Evolutionary conservation across 768 basidiomycete species (phyloP).

Genomic region (Lactifluus volemus): DNA sequence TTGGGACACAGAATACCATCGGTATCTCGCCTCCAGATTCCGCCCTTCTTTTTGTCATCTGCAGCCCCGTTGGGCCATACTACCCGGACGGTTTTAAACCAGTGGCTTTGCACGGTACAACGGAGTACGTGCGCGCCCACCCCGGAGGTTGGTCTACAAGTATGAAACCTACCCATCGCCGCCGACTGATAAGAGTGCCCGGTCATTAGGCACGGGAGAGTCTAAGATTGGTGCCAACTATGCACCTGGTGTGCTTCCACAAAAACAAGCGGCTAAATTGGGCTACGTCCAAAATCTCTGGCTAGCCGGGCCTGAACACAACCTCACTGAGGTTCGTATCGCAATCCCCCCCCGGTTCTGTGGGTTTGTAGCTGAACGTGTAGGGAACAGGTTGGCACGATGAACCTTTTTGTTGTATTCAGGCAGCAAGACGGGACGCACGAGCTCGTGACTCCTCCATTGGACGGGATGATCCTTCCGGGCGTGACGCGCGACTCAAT

Average conservation of each 20-base stretch:
- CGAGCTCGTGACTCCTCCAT: constrained; percentile 20
- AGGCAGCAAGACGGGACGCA: constrained; percentile 44
- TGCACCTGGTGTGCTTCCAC: constrained; percentile 51
- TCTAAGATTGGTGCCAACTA: constrained; percentile 63
- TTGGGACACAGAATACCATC: constrained; percentile 40
- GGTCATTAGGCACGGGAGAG: constrained; percentile 33
- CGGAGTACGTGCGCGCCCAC: constrained; percentile 73
- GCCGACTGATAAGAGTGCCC: neutral
- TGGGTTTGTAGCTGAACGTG: constrained; percentile 25
- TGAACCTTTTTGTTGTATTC: constrained; percentile 74
- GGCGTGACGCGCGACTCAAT: constrained; percentile 36
- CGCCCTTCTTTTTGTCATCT: constrained; percentile 42
- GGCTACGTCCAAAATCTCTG: constrained; percentile 78
- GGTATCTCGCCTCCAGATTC: constrained; percentile 42
- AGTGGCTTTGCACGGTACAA: constrained; percentile 55
- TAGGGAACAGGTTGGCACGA: constrained; percentile 52
- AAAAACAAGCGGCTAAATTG: constrained; percentile 50
- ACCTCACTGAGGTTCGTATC: constrained; percentile 40
- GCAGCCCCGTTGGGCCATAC: constrained; percentile 40
- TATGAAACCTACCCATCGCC: too few species aligned
- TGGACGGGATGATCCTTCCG: constrained; percentile 34
- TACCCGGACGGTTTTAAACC: constrained; percentile 44
- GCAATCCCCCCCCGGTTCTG: constrained; percentile 19
- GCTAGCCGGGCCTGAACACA: constrained; percentile 56
- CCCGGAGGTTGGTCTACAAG: constrained; percentile 57